phyloP scores from a whole-genome alignment of 1,139 yeast genomes.

The Nakaseomyces bracarensis region DNA sequence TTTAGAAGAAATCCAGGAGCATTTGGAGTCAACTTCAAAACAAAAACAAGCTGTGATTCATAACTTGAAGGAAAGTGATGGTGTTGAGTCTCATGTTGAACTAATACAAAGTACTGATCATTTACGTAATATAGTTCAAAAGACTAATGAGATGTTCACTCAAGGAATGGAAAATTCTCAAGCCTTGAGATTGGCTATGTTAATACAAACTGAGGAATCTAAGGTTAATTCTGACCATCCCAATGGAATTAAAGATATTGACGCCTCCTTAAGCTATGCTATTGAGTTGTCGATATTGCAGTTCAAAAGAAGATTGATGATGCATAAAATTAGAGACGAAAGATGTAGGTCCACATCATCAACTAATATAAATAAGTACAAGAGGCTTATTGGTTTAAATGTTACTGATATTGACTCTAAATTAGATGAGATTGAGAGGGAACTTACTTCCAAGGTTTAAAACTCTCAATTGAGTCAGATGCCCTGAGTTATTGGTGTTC shows the following conservation, averaged over 20 bases:
- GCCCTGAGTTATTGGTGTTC: too few relatives aligned
- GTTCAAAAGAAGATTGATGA: slow-evolving; percentile 40
- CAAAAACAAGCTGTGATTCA: slow-evolving; percentile 3
- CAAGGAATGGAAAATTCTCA: slow-evolving; percentile 42
- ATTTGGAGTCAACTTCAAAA: neutral
- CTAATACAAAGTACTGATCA: slow-evolving; percentile 3
- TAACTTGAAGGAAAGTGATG: slow-evolving; percentile 11
- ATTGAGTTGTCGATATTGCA: slow-evolving; percentile 48
- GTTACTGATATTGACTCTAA: slow-evolving; percentile 75
- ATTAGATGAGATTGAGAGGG: slow-evolving; percentile 47
- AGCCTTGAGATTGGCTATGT: slow-evolving; percentile 48
- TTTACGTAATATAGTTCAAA: neutral
- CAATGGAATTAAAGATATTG: neutral
- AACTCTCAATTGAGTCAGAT: too few relatives aligned
- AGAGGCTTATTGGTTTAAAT: slow-evolving; percentile 68
- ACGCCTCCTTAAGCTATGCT: slow-evolving; percentile 29
- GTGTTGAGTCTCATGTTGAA: slow-evolving; percentile 1
- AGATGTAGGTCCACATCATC: slow-evolving; percentile 32
- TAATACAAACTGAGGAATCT: slow-evolving; percentile 38
- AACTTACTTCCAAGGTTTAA: slow-evolving; percentile 20
- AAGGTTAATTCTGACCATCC: slow-evolving; percentile 1
- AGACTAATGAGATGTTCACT: slow-evolving; percentile 4
- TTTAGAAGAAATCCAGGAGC: neutral
- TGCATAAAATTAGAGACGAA: slow-evolving; percentile 36
- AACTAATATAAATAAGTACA: slow-evolving; percentile 65